Percentiles rank a stretch among this genome's conserved stretches.
Conservation (phyloP, 176 grass and related monocot genomes). For the Eremochloa ophiuroides region DNA sequence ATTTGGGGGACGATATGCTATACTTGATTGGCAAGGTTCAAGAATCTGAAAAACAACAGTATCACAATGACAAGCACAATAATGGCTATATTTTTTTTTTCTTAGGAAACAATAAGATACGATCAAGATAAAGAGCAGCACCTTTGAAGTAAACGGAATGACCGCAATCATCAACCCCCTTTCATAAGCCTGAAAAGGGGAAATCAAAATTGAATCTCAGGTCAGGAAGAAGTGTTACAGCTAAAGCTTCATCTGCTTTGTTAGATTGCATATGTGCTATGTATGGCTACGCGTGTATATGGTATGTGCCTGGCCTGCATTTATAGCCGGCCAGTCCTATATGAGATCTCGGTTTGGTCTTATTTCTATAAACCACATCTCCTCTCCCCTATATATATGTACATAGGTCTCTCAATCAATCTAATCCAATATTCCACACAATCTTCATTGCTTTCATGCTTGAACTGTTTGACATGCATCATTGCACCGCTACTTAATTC, state of each 20-base stretch:
- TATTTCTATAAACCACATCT: too few species aligned
- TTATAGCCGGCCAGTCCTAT: too few species aligned
- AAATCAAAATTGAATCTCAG: slow-evolving; percentile 21
- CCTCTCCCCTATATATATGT: too few species aligned
- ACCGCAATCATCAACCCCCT: slow-evolving; percentile 97
- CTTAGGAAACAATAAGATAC: background rate
- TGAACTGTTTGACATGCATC: too few species aligned
- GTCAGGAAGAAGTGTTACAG: background rate
- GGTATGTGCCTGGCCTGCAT: too few species aligned
- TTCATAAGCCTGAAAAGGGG: slow-evolving; percentile 76
- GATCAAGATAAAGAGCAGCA: slow-evolving; percentile 29
- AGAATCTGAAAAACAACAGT: slow-evolving; percentile 62
- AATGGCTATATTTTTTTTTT: background rate
- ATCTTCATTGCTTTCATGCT: too few species aligned
- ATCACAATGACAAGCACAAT: slow-evolving; percentile 23
- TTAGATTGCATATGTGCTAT: too few species aligned
- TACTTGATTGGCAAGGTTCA: slow-evolving; percentile 90
- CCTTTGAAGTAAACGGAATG: slow-evolving; percentile 97
- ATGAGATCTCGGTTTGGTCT: too few species aligned
- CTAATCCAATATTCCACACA: too few species aligned
- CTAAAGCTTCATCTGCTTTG: too few species aligned
- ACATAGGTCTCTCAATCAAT: too few species aligned
- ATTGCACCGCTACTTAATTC: background rate
- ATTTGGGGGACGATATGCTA: slow-evolving; percentile 96
- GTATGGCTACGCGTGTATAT: too few species aligned